Evolutionary conservation across 2,329 filamentous ascomycete genomes (phyloP).

Genomic region (Aspergillus amoenus): DNA sequence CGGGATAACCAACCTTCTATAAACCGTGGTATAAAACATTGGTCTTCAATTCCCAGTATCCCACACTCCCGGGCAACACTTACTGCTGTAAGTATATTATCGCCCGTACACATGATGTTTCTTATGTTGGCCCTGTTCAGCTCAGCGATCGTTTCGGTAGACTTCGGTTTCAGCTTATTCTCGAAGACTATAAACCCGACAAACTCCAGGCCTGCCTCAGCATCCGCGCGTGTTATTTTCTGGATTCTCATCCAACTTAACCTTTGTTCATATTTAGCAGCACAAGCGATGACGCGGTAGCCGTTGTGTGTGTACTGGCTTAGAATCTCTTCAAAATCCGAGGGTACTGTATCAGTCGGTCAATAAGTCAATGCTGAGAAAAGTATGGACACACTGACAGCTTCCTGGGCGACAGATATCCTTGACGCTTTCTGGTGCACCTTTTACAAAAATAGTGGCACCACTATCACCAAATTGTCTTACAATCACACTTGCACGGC

Average conservation of each 20-base stretch:
- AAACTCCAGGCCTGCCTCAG: slow-evolving; percentile 81
- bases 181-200: slow-evolving; percentile 98
- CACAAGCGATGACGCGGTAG: slow-evolving; percentile 94
- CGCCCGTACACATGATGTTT: slow-evolving; percentile 93
- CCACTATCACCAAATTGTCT: slow-evolving; percentile 81
- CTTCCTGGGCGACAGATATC: slow-evolving; percentile 84
- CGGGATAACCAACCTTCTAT: slow-evolving; percentile 54
- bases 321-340: slow-evolving; percentile 85
- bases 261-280: slow-evolving; percentile 81
- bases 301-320: slow-evolving; percentile 92
- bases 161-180: slow-evolving; percentile 93
- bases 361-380: slow-evolving; percentile 22
- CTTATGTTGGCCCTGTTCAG: slow-evolving; percentile 80
- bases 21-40: slow-evolving; percentile 93
- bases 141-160: slow-evolving; percentile 76
- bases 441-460: slow-evolving; percentile 90
- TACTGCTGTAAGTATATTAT: slow-evolving; percentile 96
- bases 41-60: slow-evolving; percentile 74
- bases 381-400: slow-evolving; percentile 54
- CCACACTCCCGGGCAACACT: slow-evolving; percentile 90
- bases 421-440: slow-evolving; percentile 92
- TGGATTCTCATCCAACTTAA: slow-evolving; percentile 93
- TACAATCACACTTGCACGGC: slow-evolving; percentile 89
- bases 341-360: slow-evolving; percentile 58
- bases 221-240: slow-evolving; percentile 85